Conservation (phyloP, 163 green algal species). For the Chloromonas sp. region DNA sequence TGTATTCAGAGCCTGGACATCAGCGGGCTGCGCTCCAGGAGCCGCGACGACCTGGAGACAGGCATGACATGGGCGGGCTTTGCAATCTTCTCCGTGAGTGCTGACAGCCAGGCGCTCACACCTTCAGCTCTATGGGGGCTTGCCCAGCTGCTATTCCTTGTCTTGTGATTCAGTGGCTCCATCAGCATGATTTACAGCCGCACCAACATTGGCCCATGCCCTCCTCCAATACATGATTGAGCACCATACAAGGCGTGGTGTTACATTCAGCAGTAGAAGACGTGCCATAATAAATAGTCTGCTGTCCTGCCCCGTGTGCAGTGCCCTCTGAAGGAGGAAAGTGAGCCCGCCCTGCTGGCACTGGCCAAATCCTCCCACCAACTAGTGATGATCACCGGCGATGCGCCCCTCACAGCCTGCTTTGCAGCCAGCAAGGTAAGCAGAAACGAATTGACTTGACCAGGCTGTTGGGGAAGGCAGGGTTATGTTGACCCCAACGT, state of each 20-base stretch:
- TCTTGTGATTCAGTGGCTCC: no score
- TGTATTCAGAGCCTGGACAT: conserved; percentile 20
- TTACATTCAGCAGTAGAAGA: no score
- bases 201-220: no score
- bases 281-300: no score
- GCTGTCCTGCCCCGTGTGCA: conserved; percentile 7
- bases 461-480: no score
- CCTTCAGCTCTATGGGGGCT: no score
- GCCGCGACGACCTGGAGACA: conserved; percentile 62
- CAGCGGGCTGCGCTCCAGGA: conserved; percentile 42
- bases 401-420: conserved; percentile 90
- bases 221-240: no score
- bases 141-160: no score
- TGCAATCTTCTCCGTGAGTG: conserved; percentile 69
- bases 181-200: no score
- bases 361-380: conserved; percentile 71
- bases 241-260: no score
- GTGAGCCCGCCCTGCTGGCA: conserved; percentile 56
- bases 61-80: conserved; percentile 68
- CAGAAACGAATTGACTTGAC: no score
- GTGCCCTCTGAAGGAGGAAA: conserved; percentile 66
- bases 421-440: conserved; percentile 70
- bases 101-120: not conserved
- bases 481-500: not conserved
- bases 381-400: conserved; percentile 97